Evolutionary conservation across 257 asterid species (phyloP), one percentile per base, ranked within the genome.

Genomic region (Gardenia jasminoides): DNA sequence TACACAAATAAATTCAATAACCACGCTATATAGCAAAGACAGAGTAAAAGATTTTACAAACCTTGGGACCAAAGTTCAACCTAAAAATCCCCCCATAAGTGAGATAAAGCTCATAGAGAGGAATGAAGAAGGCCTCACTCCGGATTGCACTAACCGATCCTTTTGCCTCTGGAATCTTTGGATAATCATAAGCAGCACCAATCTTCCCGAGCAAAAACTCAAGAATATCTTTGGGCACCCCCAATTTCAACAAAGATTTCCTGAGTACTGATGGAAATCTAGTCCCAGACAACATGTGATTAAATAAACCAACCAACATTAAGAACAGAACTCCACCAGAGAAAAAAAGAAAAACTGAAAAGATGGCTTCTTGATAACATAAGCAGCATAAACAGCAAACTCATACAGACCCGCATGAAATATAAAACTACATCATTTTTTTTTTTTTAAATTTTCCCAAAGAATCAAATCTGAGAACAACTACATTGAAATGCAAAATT

Each of bases 31-130:
- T 69, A 75, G 16, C 36, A 68, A 82, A 19, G 5, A 58, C 74
- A 81, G 41, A 50, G 13, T 3, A 67, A 54, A 24, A 70, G 36
- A 56, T 66, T 66, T 50, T 62, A 10, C 91, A 47, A 83, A 94
- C 99, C 98, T 95, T 95, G 19, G 98, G 99, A 87, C 99, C 99
- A 82, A 95, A 92, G 17, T 89, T 87, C 76, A 95, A 91, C 87
- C 97, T 87, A 76, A 93, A 95, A 74, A 95, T 86, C 28, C 98
- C 99, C 73, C 97, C 97, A 78, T 95, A 95, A 43, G 93, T 90
- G 67, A 90, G 87, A 88, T 76, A 95, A 74, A 95, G 98, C 89
- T 93, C 94, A 73, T 88, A 95, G 81, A 93, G 88, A 0, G 99
- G 98, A 62, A 90, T 80, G 89, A 95, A 95, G 86, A 93, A 95